phyloP scores from a whole-genome alignment of 495 filamentous ascomycete species.

The Penicillium daleae region DNA sequence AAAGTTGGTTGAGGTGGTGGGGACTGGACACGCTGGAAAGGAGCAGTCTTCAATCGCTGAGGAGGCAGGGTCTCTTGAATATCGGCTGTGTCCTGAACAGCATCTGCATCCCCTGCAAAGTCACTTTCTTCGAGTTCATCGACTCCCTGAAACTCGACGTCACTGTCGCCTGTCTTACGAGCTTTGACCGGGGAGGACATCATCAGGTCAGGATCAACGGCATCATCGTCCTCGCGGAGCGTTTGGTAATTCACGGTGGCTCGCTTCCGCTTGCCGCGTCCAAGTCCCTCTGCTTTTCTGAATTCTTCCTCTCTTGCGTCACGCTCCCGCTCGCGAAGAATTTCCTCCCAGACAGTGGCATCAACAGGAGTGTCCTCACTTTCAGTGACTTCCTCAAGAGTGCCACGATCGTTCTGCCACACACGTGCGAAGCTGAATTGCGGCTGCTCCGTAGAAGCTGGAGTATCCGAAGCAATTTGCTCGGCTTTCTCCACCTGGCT shows the following conservation, averaged over 20 bases:
- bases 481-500: constrained; percentile 76
- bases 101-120: constrained; percentile 26
- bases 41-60: constrained; percentile 16
- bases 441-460: constrained; percentile 40
- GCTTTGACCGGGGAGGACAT: constrained; percentile 33
- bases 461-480: constrained; percentile 56
- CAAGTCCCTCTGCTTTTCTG: constrained; percentile 67
- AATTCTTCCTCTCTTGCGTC: constrained; percentile 70
- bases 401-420: constrained; percentile 80
- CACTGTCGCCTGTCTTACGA: constrained; percentile 33
- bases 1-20: constrained; percentile 17
- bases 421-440: constrained; percentile 91
- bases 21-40: constrained; percentile 45
- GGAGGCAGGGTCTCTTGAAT: neutral
- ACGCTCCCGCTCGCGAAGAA: constrained; percentile 79
- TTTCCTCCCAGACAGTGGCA: constrained; percentile 82
- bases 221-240: constrained; percentile 16
- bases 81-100: constrained; percentile 16
- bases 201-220: constrained; percentile 13
- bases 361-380: constrained; percentile 50
- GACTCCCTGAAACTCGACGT: constrained; percentile 39
- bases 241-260: constrained; percentile 49
- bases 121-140: constrained; percentile 32
- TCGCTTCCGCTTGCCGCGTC: constrained; percentile 75
- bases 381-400: constrained; percentile 62